A percentile compares a stretch with the other conserved stretches of the same genome.
These are phyloP conservation scores for Daldinia loculata DNA, from an alignment of 495 filamentous ascomycete species.

Conservation along the genomic window DNA sequence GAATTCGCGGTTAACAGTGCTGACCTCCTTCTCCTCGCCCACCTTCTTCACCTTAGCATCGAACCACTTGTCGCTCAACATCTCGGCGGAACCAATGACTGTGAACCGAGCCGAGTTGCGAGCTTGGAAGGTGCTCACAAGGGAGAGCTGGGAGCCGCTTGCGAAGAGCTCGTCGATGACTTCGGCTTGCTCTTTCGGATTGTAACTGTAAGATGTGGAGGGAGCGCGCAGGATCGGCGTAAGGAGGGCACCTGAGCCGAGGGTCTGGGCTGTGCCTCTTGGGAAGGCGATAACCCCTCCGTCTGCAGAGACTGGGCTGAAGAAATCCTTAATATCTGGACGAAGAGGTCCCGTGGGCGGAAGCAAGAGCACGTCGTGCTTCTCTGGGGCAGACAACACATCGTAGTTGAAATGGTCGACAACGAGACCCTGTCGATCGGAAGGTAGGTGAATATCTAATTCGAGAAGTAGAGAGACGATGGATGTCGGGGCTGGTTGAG, in stretches of 20 bases:
- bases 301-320: slow-evolving; percentile 65
- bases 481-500: slow-evolving; percentile 74
- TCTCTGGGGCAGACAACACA: slow-evolving; percentile 73
- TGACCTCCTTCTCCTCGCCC: slow-evolving; percentile 61
- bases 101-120: slow-evolving; percentile 93
- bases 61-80: slow-evolving; percentile 91
- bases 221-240: slow-evolving; percentile 83
- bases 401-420: slow-evolving; percentile 98
- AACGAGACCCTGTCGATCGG: slow-evolving; percentile 79
- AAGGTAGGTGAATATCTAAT: slow-evolving; percentile 88
- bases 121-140: slow-evolving; percentile 86
- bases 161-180: slow-evolving; percentile 79
- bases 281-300: slow-evolving; percentile 76
- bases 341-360: slow-evolving; percentile 68
- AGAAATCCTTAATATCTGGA: slow-evolving; percentile 79
- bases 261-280: slow-evolving; percentile 76
- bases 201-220: slow-evolving; percentile 88
- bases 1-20: slow-evolving; percentile 84
- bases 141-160: slow-evolving; percentile 79
- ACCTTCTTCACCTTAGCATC: slow-evolving; percentile 76
- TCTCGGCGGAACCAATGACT: slow-evolving; percentile 84
- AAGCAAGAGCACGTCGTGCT: slow-evolving; percentile 88
- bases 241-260: slow-evolving; percentile 79
- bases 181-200: slow-evolving; percentile 85
- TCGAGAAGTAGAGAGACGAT: slow-evolving; percentile 88